Evolutionary conservation across 768 basidiomycete species (phyloP).

Genomic region (Boletus sp.): DNA sequence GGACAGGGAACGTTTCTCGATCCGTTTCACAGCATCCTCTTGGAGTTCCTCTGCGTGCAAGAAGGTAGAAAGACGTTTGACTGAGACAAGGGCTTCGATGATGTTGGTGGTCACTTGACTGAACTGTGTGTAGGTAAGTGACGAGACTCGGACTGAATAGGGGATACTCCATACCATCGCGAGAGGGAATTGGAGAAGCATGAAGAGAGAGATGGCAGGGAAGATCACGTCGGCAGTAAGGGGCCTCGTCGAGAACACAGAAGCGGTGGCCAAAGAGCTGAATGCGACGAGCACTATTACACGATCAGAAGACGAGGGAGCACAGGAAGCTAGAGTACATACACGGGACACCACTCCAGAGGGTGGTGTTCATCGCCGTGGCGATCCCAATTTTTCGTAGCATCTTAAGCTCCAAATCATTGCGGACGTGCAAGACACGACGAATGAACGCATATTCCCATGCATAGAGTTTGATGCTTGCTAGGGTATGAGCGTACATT

Average conservation of each 20-base stretch:
- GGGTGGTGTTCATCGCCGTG: constrained; percentile 57
- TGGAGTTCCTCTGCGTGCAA: constrained; percentile 80
- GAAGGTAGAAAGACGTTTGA: constrained; percentile 73
- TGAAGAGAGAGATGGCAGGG: constrained; percentile 90
- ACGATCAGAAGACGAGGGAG: background rate
- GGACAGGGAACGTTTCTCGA: constrained; percentile 40
- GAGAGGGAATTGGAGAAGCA: constrained; percentile 82
- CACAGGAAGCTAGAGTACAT: constrained; percentile 2
- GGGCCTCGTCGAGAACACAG: constrained; percentile 56
- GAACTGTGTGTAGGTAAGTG: constrained; percentile 40
- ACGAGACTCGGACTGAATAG: background rate
- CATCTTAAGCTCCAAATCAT: constrained; percentile 78
- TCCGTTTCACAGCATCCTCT: constrained; percentile 61
- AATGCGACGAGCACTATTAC: constrained; percentile 66
- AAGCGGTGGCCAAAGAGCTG: constrained; percentile 76
- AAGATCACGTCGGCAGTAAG: constrained; percentile 91
- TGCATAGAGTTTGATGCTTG: constrained; percentile 84
- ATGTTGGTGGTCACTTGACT: constrained; percentile 73
- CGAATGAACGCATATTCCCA: constrained; percentile 93
- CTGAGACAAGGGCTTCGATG: constrained; percentile 83
- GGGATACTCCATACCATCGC: constrained; percentile 55
- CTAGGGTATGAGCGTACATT: background rate
- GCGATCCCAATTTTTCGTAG: constrained; percentile 78
- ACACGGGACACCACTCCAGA: constrained; percentile 70
- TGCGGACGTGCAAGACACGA: constrained; percentile 74